Base-by-base conservation (phyloP, 2,329 filamentous ascomycete species). In the Geoglossum cookeanum region DNA sequence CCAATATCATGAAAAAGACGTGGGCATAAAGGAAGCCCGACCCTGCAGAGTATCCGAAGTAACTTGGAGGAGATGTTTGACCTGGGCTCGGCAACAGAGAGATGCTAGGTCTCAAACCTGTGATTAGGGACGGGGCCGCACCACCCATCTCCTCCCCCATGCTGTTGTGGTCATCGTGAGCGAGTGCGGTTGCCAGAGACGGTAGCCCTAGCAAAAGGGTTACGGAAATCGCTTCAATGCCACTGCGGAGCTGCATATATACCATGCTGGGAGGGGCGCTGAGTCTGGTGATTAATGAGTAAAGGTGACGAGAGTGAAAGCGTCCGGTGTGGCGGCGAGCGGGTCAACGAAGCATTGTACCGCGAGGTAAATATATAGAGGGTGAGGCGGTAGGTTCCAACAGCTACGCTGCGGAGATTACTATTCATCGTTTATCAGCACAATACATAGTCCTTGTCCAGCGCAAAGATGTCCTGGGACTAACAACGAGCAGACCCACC, bases 1-100 rank as follows among this genome's bases (percentile, higher is more conserved):
- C 78, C 7, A 85, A 58, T 1, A 81, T 70, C 81, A 89, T 88
- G 51, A 87, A 71, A 4, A 69, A 72, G 58, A 90, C 83, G 65
- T 92, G 87, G 58, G 78, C 77, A 63, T 85, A 75, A 63, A 92
- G 82, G 61, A 78, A 69, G 13, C 71, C 69, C 6, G 66, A 69
- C 64, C 80, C 72, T 30, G 79, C 74, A 0, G 72, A 64, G 58
- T 80, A 72, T 29, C 75, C 68, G 69, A 83, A 84, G 66, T 85
- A 85, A 58, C 73, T 80, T n/a, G 37, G 7, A 33, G 29, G 44
- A 3, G 11, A 6, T 29, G 13, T 32, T 15, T 29, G 22, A 22
- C 57, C 49, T 11, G 56, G 9, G 1, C 27, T 52, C 17, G 71
- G 69, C 7, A 72, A 56, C 62, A 63, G 39, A 64, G 33, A 35